Conservation (phyloP, 1,284 basidiomycete species). For the Cryptococcus deneoformans region DNA sequence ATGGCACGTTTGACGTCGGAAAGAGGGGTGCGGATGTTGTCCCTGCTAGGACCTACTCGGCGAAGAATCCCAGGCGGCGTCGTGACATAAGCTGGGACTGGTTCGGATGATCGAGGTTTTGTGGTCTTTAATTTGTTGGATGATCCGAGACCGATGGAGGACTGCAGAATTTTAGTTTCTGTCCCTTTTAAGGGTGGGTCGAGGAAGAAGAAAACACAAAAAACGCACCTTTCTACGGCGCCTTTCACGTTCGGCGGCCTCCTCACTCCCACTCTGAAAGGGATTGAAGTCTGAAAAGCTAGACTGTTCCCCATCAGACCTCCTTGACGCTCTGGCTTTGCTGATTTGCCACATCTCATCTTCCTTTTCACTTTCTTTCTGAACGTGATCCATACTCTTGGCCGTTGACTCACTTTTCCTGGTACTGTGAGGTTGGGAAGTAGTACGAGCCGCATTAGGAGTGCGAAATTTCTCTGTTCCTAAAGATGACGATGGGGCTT, state of each 20-base stretch:
- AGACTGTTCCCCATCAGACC: conserved; percentile 32
- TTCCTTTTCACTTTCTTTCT: conserved; percentile 67
- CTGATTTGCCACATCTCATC: conserved; percentile 34
- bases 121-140: conserved; percentile 10
- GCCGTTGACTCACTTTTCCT: conserved; percentile 12
- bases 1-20: conserved; percentile 26
- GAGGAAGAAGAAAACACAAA: too few relatives aligned
- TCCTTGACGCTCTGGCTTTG: conserved; percentile 21
- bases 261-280: conserved; percentile 54
- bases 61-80: conserved; percentile 27
- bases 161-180: conserved; percentile 17
- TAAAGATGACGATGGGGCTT: conserved; percentile 5
- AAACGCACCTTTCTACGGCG: conserved; percentile 40
- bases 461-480: conserved; percentile 11
- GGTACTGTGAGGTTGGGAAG: conserved; percentile 8
- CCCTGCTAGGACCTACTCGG: conserved; percentile 29
- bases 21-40: conserved; percentile 34
- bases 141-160: conserved; percentile 20
- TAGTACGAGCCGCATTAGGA: conserved; percentile 8
- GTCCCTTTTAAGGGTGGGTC: neutral
- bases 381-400: conserved; percentile 46
- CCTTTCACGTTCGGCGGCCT: conserved; percentile 43
- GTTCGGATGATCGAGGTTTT: conserved; percentile 28
- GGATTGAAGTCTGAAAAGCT: conserved; percentile 56
- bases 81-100: conserved; percentile 12